Conservation (phyloP, 129 eudicot species). For the Arctium minus region DNA sequence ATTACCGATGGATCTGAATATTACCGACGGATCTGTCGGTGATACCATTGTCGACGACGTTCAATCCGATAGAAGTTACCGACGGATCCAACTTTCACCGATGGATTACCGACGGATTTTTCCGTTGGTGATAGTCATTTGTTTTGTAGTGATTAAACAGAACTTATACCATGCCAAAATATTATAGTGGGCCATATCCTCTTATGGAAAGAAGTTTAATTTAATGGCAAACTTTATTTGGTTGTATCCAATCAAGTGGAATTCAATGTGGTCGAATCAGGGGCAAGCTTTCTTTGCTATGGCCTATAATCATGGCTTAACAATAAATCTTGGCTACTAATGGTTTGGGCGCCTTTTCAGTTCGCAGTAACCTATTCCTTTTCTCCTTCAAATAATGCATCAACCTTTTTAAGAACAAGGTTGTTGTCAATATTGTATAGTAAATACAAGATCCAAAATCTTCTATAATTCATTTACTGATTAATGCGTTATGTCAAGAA, state of each 20-base stretch:
- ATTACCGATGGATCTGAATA: too few species aligned
- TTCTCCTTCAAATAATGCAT: neutral
- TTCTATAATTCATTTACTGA: neutral
- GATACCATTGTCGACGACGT: too few species aligned
- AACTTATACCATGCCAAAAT: neutral
- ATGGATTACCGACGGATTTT: too few species aligned
- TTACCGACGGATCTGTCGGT: too few species aligned
- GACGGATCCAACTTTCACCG: too few species aligned
- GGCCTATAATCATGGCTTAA: neutral
- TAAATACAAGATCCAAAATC: neutral
- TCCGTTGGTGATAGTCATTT: too few species aligned
- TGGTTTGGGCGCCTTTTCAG: neutral
- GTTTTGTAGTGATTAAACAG: too few species aligned
- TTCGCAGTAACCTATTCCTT: neutral
- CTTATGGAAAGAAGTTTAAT: neutral
- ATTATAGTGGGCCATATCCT: constrained; percentile 15
- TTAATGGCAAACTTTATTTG: neutral
- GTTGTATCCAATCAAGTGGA: constrained; percentile 32
- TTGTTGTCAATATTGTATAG: too few species aligned
- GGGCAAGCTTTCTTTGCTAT: constrained; percentile 17
- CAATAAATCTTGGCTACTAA: constrained; percentile 7
- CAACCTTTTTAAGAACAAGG: neutral
- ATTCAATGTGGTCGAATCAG: constrained; percentile 42
- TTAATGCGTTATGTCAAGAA: neutral
- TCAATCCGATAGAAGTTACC: too few species aligned